Base-by-base conservation (phyloP, 305 asterid genomes). In the Fraxinus sp. region DNA sequence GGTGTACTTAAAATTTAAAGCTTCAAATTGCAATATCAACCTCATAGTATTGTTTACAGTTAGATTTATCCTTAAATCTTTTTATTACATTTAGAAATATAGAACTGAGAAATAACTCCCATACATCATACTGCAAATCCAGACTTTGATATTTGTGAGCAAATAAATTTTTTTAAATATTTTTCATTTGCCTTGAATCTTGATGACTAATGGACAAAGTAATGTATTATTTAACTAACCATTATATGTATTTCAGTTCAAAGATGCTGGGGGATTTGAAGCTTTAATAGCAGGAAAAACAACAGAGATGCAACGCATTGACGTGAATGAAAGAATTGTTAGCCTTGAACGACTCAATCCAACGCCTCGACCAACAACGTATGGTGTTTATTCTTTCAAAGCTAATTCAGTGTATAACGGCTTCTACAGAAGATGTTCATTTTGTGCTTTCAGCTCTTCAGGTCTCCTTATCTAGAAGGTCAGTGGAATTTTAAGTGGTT, bases 221-320 rank as follows among this genome's bases (percentile, higher is more conserved):
- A 52, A 37, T 39, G 70, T 86, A 46, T 78, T 83, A 26, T 59
- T 37, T 81, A 39, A 16, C 22, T 83, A 35, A 72, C 75, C 37
- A 74, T 49, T 46, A 24, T n/a, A 55, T 83, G 72, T 32, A 72
- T 76, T 83, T 80, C 85, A 95, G 98, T 88, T 95, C 91, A 93
- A 91, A 82, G 98, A 93, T 91, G 94, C 97, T 52, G 98, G 98
- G 71, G 97, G 98, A 2, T 92, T 93, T 79, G 95, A 95, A 81
- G 95, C 94, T 78, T 43, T 95, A 83, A 89, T 91, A 66, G 86
- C 94, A 2, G 97, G 98, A 57, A 93, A 85, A 87, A 86, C 90
- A 72, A 92, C 98, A 8, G 91, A 86, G 71, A 46, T 89, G 62
- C 98, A 95, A 72, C 86, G 88, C 59, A 91, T 95, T 82, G 98